Evolutionary conservation across 768 basidiomycete species (phyloP).

Genomic region (Russula earlei): DNA sequence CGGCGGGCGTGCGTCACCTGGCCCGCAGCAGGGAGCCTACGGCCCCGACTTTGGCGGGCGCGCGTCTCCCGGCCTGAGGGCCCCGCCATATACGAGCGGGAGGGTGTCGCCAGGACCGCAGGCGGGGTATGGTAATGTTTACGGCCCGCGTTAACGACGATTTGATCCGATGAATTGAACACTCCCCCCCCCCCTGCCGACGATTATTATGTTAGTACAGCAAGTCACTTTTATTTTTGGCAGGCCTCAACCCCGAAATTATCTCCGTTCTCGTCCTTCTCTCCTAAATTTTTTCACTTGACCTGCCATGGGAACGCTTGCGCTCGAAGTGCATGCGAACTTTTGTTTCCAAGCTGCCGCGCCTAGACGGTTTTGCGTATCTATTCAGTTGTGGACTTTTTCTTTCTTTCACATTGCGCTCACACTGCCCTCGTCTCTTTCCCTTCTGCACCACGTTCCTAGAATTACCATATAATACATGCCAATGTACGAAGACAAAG

Average conservation of each 20-base stretch:
- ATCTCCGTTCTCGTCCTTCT: too few species aligned
- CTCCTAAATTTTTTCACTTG: too few species aligned
- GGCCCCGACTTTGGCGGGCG: conserved; percentile 7
- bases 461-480: conserved; percentile 1
- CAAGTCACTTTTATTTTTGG: background rate
- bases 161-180: too few species aligned
- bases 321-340: conserved; percentile 1
- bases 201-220: too few species aligned
- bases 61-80: background rate
- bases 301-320: background rate
- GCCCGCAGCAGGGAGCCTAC: conserved; percentile 11
- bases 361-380: background rate
- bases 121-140: conserved; percentile 31
- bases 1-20: conserved; percentile 6
- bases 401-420: background rate
- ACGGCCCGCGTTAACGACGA: conserved; percentile 17
- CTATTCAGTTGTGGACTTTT: background rate
- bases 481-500: background rate
- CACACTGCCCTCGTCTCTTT: background rate
- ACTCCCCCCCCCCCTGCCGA: background rate
- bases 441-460: background rate
- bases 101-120: conserved; percentile 40
- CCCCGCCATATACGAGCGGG: conserved; percentile 22
- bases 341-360: background rate
- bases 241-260: background rate